A percentile compares a stretch with the other conserved stretches of the same genome.
phyloP scores from a whole-genome alignment of 371 early-diverging fungal species.

The Rhizopus arrhizus region DNA sequence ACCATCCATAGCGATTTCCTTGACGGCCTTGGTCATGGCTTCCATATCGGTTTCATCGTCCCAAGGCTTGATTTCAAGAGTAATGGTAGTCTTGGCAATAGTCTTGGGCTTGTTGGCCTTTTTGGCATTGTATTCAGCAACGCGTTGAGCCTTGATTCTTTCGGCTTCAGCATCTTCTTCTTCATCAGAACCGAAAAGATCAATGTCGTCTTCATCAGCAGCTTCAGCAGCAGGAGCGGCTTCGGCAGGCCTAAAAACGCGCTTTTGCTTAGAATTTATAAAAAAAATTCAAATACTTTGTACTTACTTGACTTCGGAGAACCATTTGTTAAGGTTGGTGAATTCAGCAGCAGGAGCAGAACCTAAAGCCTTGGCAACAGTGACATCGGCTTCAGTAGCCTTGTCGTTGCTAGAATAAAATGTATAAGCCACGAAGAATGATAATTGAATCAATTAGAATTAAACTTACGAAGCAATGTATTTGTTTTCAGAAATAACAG shows the following conservation, averaged over 20 bases:
- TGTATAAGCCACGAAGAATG: constrained; percentile 13
- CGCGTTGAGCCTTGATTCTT: constrained; percentile 81
- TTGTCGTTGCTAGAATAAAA: constrained; percentile 23
- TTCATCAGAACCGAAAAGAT: constrained; percentile 92
- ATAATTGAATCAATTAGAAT: too few relatives aligned
- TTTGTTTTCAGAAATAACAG: constrained; percentile 73
- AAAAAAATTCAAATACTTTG: not conserved
- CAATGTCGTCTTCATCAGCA: constrained; percentile 92
- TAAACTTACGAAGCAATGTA: constrained; percentile 66
- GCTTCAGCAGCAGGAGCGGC: constrained; percentile 62
- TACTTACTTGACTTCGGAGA: constrained; percentile 46
- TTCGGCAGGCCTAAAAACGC: constrained; percentile 31
- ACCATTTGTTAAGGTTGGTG: constrained; percentile 47
- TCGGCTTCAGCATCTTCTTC: constrained; percentile 93
- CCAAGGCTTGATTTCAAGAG: constrained; percentile 96
- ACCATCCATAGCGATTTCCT: constrained; percentile 82
- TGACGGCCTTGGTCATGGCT: constrained; percentile 75
- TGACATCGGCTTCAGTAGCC: constrained; percentile 41
- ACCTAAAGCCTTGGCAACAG: constrained; percentile 48
- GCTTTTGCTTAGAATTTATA: constrained; percentile 2
- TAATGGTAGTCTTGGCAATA: constrained; percentile 90
- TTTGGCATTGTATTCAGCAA: constrained; percentile 91
- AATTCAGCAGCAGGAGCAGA: constrained; percentile 47
- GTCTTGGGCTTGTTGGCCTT: constrained; percentile 92
- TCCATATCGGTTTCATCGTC: constrained; percentile 93